These are phyloP conservation scores for Yarrowia deformans DNA, from an alignment of 805 yeast species.

Conservation along the genomic window DNA sequence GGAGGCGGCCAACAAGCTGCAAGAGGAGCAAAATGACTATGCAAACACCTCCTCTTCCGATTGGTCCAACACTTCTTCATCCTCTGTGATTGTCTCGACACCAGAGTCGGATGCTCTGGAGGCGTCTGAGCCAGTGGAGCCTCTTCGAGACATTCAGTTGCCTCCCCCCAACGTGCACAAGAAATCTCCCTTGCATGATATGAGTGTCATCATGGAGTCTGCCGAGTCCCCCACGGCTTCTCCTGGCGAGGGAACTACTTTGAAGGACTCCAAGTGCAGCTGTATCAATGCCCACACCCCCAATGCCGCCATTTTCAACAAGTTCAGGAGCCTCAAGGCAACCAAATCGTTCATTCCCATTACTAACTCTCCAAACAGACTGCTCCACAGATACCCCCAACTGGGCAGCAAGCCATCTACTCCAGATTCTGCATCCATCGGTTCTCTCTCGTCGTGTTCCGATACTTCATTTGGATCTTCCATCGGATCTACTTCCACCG, in stretches of 20 bases:
- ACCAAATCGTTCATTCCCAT: conserved; percentile 27
- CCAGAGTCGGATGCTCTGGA: conserved; percentile 15
- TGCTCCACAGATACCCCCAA: conserved; percentile 29
- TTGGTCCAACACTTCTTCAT: conserved; percentile 27
- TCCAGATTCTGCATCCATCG: conserved; percentile 2
- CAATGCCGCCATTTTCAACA: conserved; percentile 4
- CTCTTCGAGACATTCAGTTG: conserved; percentile 5
- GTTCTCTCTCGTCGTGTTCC: neutral
- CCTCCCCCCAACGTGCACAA: neutral
- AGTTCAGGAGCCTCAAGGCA: conserved; percentile 16
- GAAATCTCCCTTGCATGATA: conserved; percentile 6
- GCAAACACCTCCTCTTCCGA: conserved; percentile 31
- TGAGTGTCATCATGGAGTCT: conserved; percentile 31
- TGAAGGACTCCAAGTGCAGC: conserved; percentile 15
- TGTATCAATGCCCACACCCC: neutral
- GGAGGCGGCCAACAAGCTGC: neutral
- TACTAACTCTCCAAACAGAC: conserved; percentile 38
- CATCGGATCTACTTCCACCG: conserved; percentile 18
- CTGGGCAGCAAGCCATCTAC: conserved; percentile 22
- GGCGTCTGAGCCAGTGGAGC: conserved; percentile 17
- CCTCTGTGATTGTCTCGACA: conserved; percentile 13
- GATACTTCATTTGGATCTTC: conserved; percentile 24
- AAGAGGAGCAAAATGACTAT: neutral
- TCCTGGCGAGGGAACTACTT: neutral
- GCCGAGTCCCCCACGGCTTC: neutral